Base-by-base conservation (phyloP, 805 yeast genomes). In the Teunomyces cretensis region DNA sequence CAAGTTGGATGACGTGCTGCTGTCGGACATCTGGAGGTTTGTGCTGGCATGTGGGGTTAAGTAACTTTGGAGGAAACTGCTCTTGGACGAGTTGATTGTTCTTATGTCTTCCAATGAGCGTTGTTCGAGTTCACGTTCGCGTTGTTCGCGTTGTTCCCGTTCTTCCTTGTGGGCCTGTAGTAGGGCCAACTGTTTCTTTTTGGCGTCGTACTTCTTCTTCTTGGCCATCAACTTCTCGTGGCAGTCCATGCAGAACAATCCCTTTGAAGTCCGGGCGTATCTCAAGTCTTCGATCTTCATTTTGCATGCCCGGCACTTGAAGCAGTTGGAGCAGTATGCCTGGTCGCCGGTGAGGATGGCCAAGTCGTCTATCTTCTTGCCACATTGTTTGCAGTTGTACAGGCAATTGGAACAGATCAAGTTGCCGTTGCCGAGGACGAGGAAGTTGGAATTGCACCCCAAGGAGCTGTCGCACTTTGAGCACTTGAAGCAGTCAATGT, bases 301-400 rank as follows among this genome's bases (percentile, higher is more conserved):
- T 61, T 86, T 84, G 70, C 99, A 92, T 54, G 88, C 84, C 41
- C 92, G 80, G 65, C 99, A 92, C 56, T 82, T 82, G 70, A 92
- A 94, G 65, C 99, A 92, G 41, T 76, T 75, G 7, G 95, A 81
- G 64, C 98, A 94, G 64, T 88, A 94, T 2, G 98, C 97, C 61
- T 88, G 92, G 56, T 94, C 95, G 19, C 97, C 96, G 1, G 98
- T 90, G 28, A 92, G 73, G 26, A 94, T 91, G 11, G 99, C 98
- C 71, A 89, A 75, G 62, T 92, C 97, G 54, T 87, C 92, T 50
- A 92, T 94, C 62, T 88, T 87, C 59, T 84, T 85, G 40, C 81
- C 79, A 72, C 99, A 92, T 47, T 83, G 81, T 54, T 81, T 81
- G 65, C 99, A 92, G 36, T 84, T 79, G 62, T 92, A 95, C n/a